phyloP scores from a whole-genome alignment of 2,329 filamentous ascomycete genomes.

The Curvularia hawaiiensis region DNA sequence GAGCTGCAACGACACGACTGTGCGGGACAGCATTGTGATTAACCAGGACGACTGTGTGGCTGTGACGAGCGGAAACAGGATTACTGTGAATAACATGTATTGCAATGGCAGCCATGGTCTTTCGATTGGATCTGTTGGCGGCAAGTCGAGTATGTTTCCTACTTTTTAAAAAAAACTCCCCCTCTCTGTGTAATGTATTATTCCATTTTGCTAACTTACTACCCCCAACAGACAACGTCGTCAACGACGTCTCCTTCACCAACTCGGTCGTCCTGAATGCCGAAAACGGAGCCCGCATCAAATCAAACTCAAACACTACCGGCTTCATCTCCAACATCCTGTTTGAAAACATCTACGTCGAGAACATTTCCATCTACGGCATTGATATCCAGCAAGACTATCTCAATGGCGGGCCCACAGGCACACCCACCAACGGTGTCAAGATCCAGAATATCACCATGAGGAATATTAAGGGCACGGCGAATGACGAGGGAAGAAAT shows the following conservation, averaged over 20 bases:
- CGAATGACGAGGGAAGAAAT: conserved; percentile 35
- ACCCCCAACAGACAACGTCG: conserved; percentile 41
- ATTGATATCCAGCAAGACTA: conserved; percentile 59
- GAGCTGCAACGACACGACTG: conserved; percentile 43
- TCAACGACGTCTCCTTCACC: conserved; percentile 50
- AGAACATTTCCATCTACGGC: conserved; percentile 52
- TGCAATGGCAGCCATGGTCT: conserved; percentile 61
- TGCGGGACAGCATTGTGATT: conserved; percentile 55
- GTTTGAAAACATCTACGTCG: conserved; percentile 35
- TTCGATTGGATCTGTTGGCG: conserved; percentile 61
- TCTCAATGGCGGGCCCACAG: conserved; percentile 49
- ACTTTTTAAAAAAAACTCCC: too few relatives aligned
- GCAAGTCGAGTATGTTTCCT: conserved; percentile 26
- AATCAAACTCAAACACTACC: conserved; percentile 56
- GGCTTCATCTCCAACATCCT: conserved; percentile 43
- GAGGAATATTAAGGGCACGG: conserved; percentile 47
- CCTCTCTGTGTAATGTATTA: too few relatives aligned
- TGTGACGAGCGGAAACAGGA: conserved; percentile 57
- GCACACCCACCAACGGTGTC: conserved; percentile 53
- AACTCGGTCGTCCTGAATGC: conserved; percentile 56
- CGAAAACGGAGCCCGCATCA: conserved; percentile 61
- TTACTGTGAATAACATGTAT: conserved; percentile 41
- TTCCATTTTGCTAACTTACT: too few relatives aligned
- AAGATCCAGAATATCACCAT: conserved; percentile 51
- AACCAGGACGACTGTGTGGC: conserved; percentile 66